Percentiles rank a stretch among this genome's conserved stretches.
phyloP scores from a whole-genome alignment of 164 flowering plant species.

The Tetrastigma voinierianum region DNA sequence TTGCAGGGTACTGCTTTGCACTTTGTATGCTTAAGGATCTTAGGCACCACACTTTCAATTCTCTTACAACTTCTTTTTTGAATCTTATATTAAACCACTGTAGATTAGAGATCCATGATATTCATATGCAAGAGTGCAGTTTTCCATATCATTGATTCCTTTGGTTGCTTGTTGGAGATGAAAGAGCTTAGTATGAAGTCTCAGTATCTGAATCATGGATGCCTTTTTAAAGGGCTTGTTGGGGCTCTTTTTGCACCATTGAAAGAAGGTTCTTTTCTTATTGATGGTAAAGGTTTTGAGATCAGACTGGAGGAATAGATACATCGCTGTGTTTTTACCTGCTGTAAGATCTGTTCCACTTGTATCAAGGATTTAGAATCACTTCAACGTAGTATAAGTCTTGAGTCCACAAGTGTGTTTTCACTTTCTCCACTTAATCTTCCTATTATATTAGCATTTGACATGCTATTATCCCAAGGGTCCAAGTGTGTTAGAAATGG shows the following conservation, averaged over 20 bases:
- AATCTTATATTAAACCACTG: constrained; percentile 51
- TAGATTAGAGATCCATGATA: constrained; percentile 36
- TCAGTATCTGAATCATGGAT: constrained; percentile 23
- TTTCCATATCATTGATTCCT: constrained; percentile 35
- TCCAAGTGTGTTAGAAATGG: constrained; percentile 49
- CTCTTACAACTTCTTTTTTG: constrained; percentile 30
- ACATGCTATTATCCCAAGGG: constrained; percentile 24
- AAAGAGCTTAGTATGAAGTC: constrained; percentile 44
- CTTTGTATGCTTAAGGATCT: constrained; percentile 42
- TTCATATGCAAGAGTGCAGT: constrained; percentile 45
- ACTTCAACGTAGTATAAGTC: constrained; percentile 40
- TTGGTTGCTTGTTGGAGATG: constrained; percentile 32
- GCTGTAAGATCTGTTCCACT: constrained; percentile 29
- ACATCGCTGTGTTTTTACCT: constrained; percentile 22
- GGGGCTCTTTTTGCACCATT: constrained; percentile 38
- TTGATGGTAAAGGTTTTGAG: constrained; percentile 45
- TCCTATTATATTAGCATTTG: constrained; percentile 29
- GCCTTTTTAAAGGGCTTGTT: constrained; percentile 47
- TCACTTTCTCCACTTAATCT: constrained; percentile 55
- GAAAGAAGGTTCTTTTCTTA: constrained; percentile 30
- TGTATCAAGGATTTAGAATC: constrained; percentile 35
- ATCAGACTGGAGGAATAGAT: constrained; percentile 41
- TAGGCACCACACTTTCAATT: constrained; percentile 23
- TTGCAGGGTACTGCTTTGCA: constrained; percentile 72
- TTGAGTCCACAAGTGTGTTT: constrained; percentile 42